Base-by-base conservation (phyloP, 73 alveolate genomes). In the Tetrahymena thermophila region DNA sequence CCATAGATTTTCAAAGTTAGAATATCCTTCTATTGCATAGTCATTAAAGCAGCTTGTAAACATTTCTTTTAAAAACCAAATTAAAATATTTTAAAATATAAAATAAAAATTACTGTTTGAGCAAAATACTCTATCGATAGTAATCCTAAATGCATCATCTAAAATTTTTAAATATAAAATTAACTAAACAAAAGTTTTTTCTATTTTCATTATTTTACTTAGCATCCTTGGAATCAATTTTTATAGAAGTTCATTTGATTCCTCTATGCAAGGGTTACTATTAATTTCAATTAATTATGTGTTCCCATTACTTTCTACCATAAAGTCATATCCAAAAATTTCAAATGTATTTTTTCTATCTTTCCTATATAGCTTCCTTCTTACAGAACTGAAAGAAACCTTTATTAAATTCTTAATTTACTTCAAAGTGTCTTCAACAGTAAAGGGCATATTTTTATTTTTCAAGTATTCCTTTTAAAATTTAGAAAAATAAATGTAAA, bases 301-400 rank as follows among this genome's bases (percentile, higher is more conserved):
- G n/a, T 95, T 43, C 0, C 97, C 97, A 85, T 89, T 44, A 55
- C 93, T 95, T 28, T 95, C 97, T 16, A 95, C 97, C 97, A 95
- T 95, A 38, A 95, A 95, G 55, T 95, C 97, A 93, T 95, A 95
- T 15, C 97, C 97, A 95, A 95, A 95, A 31, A 95, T 93, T 89
- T 95, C 97, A 95, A 95, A 95, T 28, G 89, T 71, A 31, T 71
- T 71, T 25, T 71, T 71, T 71, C 89, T 71, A n/a, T 71, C 89
- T 25, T 71, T 71, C 37, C 13, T 71, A 31, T n/a, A 71, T 23
- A 71, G 17, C 37, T 71, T 71, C n/a, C 89, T 71, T 42, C 89
- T 17, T 23, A 31, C 89, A 71, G 89, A 71, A 19, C 31, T 71
- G 13, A 71, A 71, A 4, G 89, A 71, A 3, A 11, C 11, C n/a